phyloP scores from a whole-genome alignment of 208 protist genomes.

The Trypanosoma avium region DNA sequence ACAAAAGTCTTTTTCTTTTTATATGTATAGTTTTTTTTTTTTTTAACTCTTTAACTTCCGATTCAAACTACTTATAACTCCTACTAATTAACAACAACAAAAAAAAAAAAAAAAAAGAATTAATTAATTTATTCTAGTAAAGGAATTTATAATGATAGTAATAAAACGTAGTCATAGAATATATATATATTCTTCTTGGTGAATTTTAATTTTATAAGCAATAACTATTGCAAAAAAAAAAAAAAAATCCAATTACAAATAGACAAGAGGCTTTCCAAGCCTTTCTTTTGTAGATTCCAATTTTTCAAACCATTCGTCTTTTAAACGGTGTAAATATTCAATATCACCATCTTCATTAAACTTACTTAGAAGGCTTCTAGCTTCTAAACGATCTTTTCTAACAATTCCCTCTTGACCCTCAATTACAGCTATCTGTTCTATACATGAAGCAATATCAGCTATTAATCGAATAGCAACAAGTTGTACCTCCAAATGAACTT shows the following conservation, averaged over 20 bases:
- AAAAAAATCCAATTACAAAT: constrained; percentile 6
- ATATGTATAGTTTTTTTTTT: neutral
- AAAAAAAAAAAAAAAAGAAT: constrained; percentile 7
- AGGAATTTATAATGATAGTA: too few relatives aligned
- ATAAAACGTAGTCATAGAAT: too few relatives aligned
- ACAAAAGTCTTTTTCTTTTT: neutral
- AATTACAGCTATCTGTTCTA: constrained; percentile 53
- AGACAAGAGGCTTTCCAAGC: constrained; percentile 24
- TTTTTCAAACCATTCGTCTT: constrained; percentile 37
- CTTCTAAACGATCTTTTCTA: constrained; percentile 44
- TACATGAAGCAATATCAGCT: constrained; percentile 45
- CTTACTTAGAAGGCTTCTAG: constrained; percentile 32
- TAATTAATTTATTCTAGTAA: too few relatives aligned
- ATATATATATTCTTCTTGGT: too few relatives aligned
- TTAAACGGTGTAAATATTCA: constrained; percentile 37
- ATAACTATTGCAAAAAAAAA: neutral
- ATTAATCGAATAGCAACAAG: constrained; percentile 41
- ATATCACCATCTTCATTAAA: constrained; percentile 61
- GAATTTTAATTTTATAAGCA: neutral
- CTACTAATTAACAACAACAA: neutral
- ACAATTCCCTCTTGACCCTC: constrained; percentile 39
- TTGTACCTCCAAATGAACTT: constrained; percentile 36
- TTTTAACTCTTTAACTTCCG: neutral
- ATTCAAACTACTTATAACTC: neutral
- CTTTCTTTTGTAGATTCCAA: constrained; percentile 42